A percentile compares a stretch with the other conserved stretches of the same genome.
These are phyloP conservation scores for Penicillium herquei DNA, from an alignment of 495 filamentous ascomycete species.

Conservation along the genomic window DNA sequence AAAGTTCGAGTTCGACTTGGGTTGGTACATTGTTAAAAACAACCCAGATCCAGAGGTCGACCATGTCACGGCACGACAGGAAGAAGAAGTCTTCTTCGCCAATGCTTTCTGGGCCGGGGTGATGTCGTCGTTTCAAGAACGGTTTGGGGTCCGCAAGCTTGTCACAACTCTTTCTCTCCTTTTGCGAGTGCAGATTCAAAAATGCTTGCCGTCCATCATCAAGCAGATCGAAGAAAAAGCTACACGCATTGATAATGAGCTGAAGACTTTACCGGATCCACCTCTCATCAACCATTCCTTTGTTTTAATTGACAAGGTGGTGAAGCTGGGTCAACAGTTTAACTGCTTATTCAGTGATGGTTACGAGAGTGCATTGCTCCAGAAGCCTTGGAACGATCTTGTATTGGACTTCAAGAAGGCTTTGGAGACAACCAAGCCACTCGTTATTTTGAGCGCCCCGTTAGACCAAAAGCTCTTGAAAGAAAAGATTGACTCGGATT, in stretches of 20 bases:
- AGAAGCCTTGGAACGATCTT: conserved; percentile 36
- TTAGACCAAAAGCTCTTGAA: conserved; percentile 6
- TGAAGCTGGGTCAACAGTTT: conserved; percentile 30
- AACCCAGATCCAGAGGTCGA: conserved; percentile 49
- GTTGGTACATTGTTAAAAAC: conserved; percentile 65
- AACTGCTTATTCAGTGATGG: conserved; percentile 36
- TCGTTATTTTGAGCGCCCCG: conserved; percentile 15
- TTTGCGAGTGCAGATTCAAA: conserved; percentile 56
- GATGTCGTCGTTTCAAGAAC: conserved; percentile 45
- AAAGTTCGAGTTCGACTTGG: conserved; percentile 56
- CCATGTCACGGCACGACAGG: conserved; percentile 51
- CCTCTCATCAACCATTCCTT: conserved; percentile 40
- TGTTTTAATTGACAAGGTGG: conserved; percentile 35
- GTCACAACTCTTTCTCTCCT: conserved; percentile 52
- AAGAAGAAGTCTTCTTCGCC: conserved; percentile 61
- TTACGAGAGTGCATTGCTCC: conserved; percentile 27
- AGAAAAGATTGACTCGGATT: conserved; percentile 25
- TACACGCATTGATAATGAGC: conserved; percentile 41
- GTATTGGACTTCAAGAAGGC: conserved; percentile 36
- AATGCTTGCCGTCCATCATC: conserved; percentile 59
- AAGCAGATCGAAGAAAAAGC: conserved; percentile 54
- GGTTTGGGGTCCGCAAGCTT: conserved; percentile 58
- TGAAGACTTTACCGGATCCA: conserved; percentile 54
- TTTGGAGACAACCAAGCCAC: conserved; percentile 34
- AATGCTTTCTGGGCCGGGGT: conserved; percentile 44